Conservation (phyloP, 2,329 filamentous ascomycete genomes). For the Phialophora verrucosa region DNA sequence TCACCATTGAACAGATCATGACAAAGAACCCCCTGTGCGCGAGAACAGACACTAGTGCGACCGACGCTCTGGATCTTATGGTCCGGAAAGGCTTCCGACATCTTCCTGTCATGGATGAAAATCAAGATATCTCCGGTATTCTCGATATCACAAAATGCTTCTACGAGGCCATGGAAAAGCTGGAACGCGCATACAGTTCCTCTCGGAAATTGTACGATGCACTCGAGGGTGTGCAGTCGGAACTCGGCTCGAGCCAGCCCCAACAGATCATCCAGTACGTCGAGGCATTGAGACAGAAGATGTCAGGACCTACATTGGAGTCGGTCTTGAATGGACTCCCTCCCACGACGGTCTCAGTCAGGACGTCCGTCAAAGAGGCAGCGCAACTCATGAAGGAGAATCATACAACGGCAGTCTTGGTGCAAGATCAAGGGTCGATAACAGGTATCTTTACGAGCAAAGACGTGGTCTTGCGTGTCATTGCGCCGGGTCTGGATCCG, state of each 20-base stretch:
- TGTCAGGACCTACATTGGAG: constrained; percentile 97
- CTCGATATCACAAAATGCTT: constrained; percentile 99
- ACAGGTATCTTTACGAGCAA: constrained; percentile 99
- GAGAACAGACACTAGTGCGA: constrained; percentile 95
- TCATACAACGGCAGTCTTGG: constrained; percentile 93
- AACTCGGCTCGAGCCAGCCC: constrained; percentile 91
- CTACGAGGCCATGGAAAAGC: constrained; percentile 99
- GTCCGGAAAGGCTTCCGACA: constrained; percentile 97
- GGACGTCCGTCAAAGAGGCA: constrained; percentile 95
- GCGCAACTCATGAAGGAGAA: constrained; percentile 98
- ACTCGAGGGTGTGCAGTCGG: constrained; percentile 94
- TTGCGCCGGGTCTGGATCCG: constrained; percentile 93
- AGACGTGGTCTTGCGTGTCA: constrained; percentile 96
- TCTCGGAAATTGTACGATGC: constrained; percentile 98
- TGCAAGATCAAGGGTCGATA: constrained; percentile 95
- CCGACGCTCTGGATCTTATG: constrained; percentile 96
- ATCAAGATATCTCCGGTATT: constrained; percentile 98
- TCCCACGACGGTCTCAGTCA: constrained; percentile 91
- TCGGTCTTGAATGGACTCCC: constrained; percentile 90
- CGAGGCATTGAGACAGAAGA: constrained; percentile 90
- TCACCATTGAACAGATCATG: constrained; percentile 98
- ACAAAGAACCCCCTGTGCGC: constrained; percentile 99
- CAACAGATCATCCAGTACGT: constrained; percentile 99
- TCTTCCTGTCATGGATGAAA: constrained; percentile 98
- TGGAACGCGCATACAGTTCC: constrained; percentile 95